phyloP scores from a whole-genome alignment of 768 basidiomycete genomes.

The Vishniacozyma victoriae region DNA sequence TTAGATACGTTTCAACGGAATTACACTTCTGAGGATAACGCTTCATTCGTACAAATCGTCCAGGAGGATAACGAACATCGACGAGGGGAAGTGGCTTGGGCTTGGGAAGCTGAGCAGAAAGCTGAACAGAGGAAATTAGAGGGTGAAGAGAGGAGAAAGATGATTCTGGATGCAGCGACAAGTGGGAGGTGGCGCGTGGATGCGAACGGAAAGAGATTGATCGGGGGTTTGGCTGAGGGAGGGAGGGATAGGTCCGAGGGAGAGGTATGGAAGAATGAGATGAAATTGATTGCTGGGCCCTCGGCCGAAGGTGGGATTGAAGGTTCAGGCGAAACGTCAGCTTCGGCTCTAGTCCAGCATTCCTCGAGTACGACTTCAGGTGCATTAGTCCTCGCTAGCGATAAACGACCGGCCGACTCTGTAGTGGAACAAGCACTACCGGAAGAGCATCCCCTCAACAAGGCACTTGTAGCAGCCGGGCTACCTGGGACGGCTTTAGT shows the following conservation, averaged over 20 bases:
- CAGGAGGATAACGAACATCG: slow-evolving; percentile 73
- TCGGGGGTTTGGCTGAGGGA: slow-evolving; percentile 52
- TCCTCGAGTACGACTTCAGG: slow-evolving; percentile 7
- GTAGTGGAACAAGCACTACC: slow-evolving; percentile 26
- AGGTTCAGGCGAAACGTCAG: slow-evolving; percentile 4
- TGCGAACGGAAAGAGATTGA: slow-evolving; percentile 37
- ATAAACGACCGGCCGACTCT: background rate
- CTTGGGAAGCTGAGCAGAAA: slow-evolving; percentile 81
- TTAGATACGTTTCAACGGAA: slow-evolving; percentile 82
- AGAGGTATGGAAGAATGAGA: slow-evolving; percentile 49
- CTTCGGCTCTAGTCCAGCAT: slow-evolving; percentile 10
- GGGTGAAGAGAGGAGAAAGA: slow-evolving; percentile 36
- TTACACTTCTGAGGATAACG: slow-evolving; percentile 95
- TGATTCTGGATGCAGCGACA: slow-evolving; percentile 34
- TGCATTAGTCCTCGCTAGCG: slow-evolving; percentile 15
- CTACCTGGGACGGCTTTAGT: slow-evolving; percentile 44
- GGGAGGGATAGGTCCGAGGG: slow-evolving; percentile 63
- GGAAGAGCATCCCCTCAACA: slow-evolving; percentile 34
- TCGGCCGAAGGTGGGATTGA: background rate
- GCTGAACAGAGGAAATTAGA: slow-evolving; percentile 54
- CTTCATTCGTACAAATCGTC: slow-evolving; percentile 88
- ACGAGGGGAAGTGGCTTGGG: slow-evolving; percentile 83
- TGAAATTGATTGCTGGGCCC: slow-evolving; percentile 14
- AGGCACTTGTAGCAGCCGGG: slow-evolving; percentile 40
- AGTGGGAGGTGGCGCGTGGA: slow-evolving; percentile 38